phyloP scores from a whole-genome alignment of 2,329 filamentous ascomycete genomes.

The Sclerotinia borealis region DNA sequence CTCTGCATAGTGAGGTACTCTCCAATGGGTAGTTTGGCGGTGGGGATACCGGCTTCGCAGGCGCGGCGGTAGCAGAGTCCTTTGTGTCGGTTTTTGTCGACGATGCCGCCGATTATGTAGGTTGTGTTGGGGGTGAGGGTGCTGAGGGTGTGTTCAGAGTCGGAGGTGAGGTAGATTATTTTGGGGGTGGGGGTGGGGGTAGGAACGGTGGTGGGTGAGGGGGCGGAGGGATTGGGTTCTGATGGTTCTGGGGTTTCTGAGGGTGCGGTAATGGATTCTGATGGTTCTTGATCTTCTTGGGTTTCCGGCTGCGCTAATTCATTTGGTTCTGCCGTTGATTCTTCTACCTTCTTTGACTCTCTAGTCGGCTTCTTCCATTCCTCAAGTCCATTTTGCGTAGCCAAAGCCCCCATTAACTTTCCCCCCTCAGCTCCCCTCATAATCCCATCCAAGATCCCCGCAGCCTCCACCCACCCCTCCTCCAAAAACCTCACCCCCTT shows the following conservation, averaged over 20 bases:
- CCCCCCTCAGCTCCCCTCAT: conserved; percentile 58
- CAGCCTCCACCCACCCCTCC: conserved; percentile 66
- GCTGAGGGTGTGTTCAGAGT: conserved; percentile 79
- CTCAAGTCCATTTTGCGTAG: conserved; percentile 7
- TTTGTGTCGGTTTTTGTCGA: conserved; percentile 96
- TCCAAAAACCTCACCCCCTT: conserved; percentile 68
- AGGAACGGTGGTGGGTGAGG: conserved; percentile 82
- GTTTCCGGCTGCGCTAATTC: background rate
- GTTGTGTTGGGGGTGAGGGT: conserved; percentile 80
- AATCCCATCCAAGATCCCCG: conserved; percentile 55
- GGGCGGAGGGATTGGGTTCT: conserved; percentile 60
- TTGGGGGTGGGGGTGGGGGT: conserved; percentile 57
- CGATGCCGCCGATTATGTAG: conserved; percentile 89
- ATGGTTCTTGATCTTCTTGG: background rate
- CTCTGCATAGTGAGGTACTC: conserved; percentile 89
- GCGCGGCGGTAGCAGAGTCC: conserved; percentile 85
- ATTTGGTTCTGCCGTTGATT: background rate
- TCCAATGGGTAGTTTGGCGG: conserved; percentile 89
- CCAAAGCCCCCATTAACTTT: conserved; percentile 45
- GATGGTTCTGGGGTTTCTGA: background rate
- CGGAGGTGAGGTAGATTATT: conserved; percentile 84
- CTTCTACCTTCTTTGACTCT: background rate
- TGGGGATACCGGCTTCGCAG: conserved; percentile 67
- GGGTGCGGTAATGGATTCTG: background rate
- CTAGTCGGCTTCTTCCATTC: background rate